Percentiles rank a stretch among this genome's conserved stretches.
phyloP scores from a whole-genome alignment of 2,329 filamentous ascomycete genomes.

The Fusarium gaditjirri region DNA sequence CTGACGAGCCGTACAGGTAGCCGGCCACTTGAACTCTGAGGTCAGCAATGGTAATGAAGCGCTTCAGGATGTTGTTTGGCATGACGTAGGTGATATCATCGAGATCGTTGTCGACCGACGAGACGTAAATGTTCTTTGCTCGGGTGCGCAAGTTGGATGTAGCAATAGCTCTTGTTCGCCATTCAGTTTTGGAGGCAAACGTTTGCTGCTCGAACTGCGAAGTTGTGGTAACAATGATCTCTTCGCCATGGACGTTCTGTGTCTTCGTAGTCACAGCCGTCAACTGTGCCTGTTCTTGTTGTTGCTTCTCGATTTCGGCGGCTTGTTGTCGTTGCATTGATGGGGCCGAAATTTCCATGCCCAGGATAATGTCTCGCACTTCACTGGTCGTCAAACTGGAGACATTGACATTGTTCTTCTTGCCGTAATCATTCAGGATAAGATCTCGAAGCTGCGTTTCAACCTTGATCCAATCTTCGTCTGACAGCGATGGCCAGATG shows the following conservation, averaged over 20 bases:
- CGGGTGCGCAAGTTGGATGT: conserved; percentile 94
- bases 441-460: conserved; percentile 95
- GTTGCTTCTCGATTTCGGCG: conserved; percentile 98
- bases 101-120: conserved; percentile 90
- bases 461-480: conserved; percentile 99
- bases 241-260: conserved; percentile 95
- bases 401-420: conserved; percentile 99
- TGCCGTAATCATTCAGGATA: conserved; percentile 97
- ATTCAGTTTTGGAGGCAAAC: conserved; percentile 98
- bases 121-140: conserved; percentile 98
- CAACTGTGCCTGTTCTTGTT: conserved; percentile 94
- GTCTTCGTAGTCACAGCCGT: conserved; percentile 99
- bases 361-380: conserved; percentile 96
- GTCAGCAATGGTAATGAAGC: conserved; percentile 97
- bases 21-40: conserved; percentile 95
- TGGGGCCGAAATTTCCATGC: conserved; percentile 99
- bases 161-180: conserved; percentile 95
- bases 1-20: conserved; percentile 92
- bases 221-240: conserved; percentile 97
- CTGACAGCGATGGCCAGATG: conserved; percentile 94
- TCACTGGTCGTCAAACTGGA: conserved; percentile 96
- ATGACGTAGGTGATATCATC: conserved; percentile 97
- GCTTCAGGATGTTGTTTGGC: conserved; percentile 98
- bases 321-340: conserved; percentile 98
- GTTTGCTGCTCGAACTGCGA: conserved; percentile 98